Percentiles rank a stretch among this genome's conserved stretches.
Evolutionary conservation across 192 early-diverging fungal genomes (phyloP).

Genomic region (Podila minutissima): DNA sequence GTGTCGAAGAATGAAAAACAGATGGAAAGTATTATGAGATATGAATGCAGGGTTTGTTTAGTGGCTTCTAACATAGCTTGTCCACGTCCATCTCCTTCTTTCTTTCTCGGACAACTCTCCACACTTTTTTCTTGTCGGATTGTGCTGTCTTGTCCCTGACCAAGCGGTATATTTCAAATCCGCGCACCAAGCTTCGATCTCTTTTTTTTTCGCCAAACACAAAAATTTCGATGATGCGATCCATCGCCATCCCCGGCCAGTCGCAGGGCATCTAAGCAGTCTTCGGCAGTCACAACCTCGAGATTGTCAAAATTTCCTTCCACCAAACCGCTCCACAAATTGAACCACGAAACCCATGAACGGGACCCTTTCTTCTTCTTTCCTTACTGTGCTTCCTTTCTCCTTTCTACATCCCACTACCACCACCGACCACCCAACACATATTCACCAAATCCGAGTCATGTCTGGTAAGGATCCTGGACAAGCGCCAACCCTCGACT

Average conservation of each 20-base stretch:
- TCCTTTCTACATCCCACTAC: not conserved
- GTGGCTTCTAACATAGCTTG: not conserved
- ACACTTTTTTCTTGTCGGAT: too few species aligned
- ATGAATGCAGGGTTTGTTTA: not conserved
- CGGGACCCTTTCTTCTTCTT: not conserved
- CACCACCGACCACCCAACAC: not conserved
- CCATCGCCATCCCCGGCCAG: slow-evolving; percentile 5
- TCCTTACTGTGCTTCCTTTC: not conserved
- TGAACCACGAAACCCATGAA: too few species aligned
- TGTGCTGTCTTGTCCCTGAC: too few species aligned
- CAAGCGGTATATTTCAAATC: not conserved
- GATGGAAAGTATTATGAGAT: not conserved
- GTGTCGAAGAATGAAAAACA: not conserved
- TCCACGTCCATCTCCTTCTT: too few species aligned
- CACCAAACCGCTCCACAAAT: too few species aligned
- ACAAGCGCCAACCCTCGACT: too few species aligned
- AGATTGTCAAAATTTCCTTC: too few species aligned
- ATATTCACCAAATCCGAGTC: not conserved
- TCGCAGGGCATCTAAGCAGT: not conserved
- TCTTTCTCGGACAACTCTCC: too few species aligned
- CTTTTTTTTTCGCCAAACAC: not conserved
- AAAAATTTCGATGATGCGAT: not conserved
- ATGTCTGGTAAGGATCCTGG: slow-evolving; percentile 22
- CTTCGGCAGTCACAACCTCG: not conserved
- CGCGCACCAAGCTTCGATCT: not conserved